Conservation (phyloP, 176 grass and related monocot species). For the Eremochloa ophiuroides region DNA sequence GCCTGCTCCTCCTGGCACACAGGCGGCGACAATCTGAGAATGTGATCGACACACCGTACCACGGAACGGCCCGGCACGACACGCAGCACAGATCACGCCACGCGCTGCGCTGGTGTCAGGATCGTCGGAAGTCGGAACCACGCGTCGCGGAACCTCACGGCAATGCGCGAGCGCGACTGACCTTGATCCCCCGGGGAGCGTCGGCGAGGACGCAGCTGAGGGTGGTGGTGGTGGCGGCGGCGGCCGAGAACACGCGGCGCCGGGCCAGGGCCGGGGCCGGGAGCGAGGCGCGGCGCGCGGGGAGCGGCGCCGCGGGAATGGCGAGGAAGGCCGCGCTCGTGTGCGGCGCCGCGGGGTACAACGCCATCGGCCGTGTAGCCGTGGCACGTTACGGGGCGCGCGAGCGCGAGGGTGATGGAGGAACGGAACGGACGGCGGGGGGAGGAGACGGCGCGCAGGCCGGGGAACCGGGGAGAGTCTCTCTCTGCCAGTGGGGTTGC, state of each 20-base stretch:
- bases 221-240: neutral
- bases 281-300: no score
- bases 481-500: neutral
- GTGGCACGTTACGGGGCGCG: neutral
- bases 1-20: constrained; percentile 12
- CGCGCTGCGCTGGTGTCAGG: no score
- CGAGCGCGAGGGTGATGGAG: no score
- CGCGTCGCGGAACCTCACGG: neutral
- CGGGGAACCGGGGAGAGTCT: neutral
- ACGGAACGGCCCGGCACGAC: neutral
- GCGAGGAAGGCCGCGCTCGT: neutral
- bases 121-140: neutral
- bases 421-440: neutral
- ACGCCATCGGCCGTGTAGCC: constrained; percentile 23
- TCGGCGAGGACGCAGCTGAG: constrained; percentile 32
- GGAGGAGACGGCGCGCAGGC: neutral
- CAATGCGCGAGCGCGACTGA: neutral
- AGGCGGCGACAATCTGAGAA: neutral
- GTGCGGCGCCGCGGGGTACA: neutral
- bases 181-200: constrained; percentile 9
- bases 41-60: neutral
- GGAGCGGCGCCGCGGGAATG: neutral
- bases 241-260: neutral
- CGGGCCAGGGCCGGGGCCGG: neutral
- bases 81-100: neutral